phyloP scores from a whole-genome alignment of 805 yeast species.

The Saturnispora dispora region DNA sequence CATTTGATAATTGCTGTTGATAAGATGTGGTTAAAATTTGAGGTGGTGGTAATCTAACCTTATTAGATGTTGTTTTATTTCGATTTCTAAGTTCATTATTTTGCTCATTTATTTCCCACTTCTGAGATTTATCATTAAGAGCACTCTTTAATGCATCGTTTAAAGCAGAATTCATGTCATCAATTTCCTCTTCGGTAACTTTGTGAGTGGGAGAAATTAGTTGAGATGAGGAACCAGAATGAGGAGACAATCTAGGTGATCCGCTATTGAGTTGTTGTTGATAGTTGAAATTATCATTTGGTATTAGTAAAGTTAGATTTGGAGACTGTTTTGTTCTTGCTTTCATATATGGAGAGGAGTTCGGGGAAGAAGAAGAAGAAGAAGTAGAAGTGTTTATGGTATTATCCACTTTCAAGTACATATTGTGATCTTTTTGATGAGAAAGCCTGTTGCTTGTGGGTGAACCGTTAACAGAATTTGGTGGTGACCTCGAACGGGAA shows the following conservation, averaged over 20 bases:
- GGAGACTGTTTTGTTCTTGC: not conserved
- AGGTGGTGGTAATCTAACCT: not conserved
- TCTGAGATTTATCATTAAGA: constrained; percentile 3
- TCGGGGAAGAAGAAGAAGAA: not conserved
- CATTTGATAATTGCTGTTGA: not conserved
- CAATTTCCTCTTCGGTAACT: constrained; percentile 3
- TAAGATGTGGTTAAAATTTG: not conserved
- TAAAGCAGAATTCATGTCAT: constrained; percentile 9
- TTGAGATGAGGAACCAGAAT: not conserved
- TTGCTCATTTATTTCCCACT: not conserved
- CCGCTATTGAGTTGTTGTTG: not conserved
- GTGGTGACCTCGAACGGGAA: not conserved
- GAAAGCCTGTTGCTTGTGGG: not conserved
- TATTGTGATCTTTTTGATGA: not conserved
- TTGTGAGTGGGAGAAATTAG: not conserved
- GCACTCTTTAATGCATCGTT: constrained; percentile 10
- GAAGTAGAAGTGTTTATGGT: not conserved
- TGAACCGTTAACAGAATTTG: not conserved
- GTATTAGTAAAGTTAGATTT: not conserved
- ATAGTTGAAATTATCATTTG: not conserved
- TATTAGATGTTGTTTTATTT: not conserved
- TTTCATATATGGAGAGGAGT: not conserved
- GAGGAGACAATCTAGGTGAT: not conserved
- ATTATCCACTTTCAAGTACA: not conserved
- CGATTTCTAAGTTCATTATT: not conserved